A percentile compares a stretch with the other conserved stretches of the same genome.
Evolutionary conservation across 148 eudicot genomes (phyloP).

Genomic region (Fagopyrum esculentum): DNA sequence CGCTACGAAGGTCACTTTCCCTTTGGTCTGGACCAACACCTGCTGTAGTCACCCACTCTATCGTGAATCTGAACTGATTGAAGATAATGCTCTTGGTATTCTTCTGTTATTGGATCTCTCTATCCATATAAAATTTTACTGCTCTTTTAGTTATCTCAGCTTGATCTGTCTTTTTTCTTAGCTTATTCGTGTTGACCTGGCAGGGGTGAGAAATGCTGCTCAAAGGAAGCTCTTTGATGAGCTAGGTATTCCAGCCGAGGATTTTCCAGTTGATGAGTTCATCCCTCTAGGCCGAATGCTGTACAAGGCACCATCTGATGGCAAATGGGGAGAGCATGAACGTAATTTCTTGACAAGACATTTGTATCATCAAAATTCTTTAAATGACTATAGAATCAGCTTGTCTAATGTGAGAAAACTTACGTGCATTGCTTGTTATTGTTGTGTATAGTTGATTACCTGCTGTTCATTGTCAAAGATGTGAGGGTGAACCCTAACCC

Average conservation of each 20-base stretch:
- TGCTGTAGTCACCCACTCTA: slow-evolving; percentile 96
- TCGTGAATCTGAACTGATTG: slow-evolving; percentile 77
- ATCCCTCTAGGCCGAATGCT: slow-evolving; percentile 32
- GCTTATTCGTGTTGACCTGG: neutral
- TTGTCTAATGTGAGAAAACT: no score
- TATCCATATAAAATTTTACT: no score
- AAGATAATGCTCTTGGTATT: slow-evolving; percentile 66
- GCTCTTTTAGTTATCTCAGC: neutral
- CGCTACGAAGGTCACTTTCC: slow-evolving; percentile 88
- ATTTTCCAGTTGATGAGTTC: slow-evolving; percentile 89
- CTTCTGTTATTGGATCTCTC: no score
- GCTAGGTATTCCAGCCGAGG: slow-evolving; percentile 85
- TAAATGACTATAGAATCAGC: neutral
- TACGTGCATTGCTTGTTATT: neutral
- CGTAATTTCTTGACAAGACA: neutral
- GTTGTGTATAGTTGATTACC: slow-evolving; percentile 60
- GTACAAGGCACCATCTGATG: no score
- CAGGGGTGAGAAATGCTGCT: slow-evolving; percentile 96
- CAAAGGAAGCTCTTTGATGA: slow-evolving; percentile 95
- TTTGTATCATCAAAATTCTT: neutral
- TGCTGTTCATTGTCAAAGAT: slow-evolving; percentile 76
- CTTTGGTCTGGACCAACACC: slow-evolving; percentile 96
- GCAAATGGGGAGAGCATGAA: no score
- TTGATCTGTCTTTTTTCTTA: neutral
- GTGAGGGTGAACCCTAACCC: slow-evolving; percentile 74